Base-by-base conservation (phyloP, 306 rosid species). In the Delonix regia region DNA sequence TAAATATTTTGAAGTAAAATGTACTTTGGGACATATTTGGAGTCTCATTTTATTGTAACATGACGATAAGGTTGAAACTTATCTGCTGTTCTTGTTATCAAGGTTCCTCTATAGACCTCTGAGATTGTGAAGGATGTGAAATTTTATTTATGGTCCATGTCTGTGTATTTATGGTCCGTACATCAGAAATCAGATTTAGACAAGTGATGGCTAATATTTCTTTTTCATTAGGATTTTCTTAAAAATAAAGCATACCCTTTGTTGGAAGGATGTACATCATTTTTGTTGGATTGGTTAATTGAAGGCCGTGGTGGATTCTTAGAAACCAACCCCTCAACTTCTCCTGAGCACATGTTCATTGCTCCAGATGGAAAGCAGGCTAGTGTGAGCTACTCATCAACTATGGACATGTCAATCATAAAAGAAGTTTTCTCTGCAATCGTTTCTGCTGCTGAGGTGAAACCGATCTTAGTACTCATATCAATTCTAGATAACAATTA, bases 281-380 rank as follows among this genome's bases (percentile, higher is more conserved):
- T 92, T 94, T 89, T 94, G 91, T 84, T 94, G 92, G 97, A 92
- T 91, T 94, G 99, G 99, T 87, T 94, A 89, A 90, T 94, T 78
- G 84, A 94, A 80, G 97, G 95, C 86, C 89, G 14, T 18, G 90
- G 89, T 47, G 97, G 89, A 80, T 88, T 78, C 71, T 85, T 94
- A 63, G 93, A 94, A 89, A 94, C 99, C 69, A 94, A 94, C 83
- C 99, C 99, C 25, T 92, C 99, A 73, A 94, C 99, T 76, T 94
- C 99, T 68, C 99, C 99, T 1, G 99, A 94, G 83, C 99, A 94
- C 87, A 88, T 90, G 97, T 94, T 94, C 78, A 74, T 61, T 62
- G 94, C 99, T 63, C 91, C 99, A 63, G 97, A 87, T 67, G 84
- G 89, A 70, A 90, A 92, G 82, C 91, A 73, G 48, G 99, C 99